Evolutionary conservation across 2,329 filamentous ascomycete species (phyloP).

Genomic region (Fusarium continuum): DNA sequence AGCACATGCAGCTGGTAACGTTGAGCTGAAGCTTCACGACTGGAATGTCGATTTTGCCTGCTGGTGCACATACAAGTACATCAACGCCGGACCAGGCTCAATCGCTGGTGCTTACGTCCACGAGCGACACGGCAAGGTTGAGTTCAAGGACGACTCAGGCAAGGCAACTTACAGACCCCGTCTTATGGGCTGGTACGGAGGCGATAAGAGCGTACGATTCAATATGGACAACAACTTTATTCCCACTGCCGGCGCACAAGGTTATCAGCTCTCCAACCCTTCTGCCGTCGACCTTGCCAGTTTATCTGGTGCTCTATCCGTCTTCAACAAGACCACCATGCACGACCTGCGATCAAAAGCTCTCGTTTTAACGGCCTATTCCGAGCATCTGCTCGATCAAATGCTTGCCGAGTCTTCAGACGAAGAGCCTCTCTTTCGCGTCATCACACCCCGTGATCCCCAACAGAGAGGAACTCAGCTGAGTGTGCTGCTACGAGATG

Average conservation of each 20-base stretch:
- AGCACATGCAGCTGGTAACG: conserved; percentile 86
- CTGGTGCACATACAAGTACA: conserved; percentile 96
- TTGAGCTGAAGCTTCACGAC: conserved; percentile 80
- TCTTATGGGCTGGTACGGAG: conserved; percentile 88
- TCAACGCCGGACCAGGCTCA: conserved; percentile 84
- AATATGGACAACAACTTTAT: conserved; percentile 84
- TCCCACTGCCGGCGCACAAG: conserved; percentile 79
- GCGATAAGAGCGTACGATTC: conserved; percentile 79
- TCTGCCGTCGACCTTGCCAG: conserved; percentile 80
- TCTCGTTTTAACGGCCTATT: conserved; percentile 76
- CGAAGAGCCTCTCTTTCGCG: conserved; percentile 57
- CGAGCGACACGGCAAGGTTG: conserved; percentile 72
- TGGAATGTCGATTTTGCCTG: conserved; percentile 93
- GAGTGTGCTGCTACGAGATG: conserved; percentile 74
- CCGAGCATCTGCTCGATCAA: conserved; percentile 71
- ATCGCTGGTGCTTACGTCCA: conserved; percentile 87
- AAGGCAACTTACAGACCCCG: conserved; percentile 66
- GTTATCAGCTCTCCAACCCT: conserved; percentile 87
- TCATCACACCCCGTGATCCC: conserved; percentile 76
- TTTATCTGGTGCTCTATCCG: conserved; percentile 75
- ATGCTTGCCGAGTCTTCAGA: conserved; percentile 49
- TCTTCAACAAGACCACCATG: conserved; percentile 80
- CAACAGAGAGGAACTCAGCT: conserved; percentile 79
- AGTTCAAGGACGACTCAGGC: conserved; percentile 48
- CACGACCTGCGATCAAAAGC: conserved; percentile 74